Percentiles rank a stretch among this genome's conserved stretches.
Conservation (phyloP, 768 basidiomycete species). For the Phanerochaete sordida region DNA sequence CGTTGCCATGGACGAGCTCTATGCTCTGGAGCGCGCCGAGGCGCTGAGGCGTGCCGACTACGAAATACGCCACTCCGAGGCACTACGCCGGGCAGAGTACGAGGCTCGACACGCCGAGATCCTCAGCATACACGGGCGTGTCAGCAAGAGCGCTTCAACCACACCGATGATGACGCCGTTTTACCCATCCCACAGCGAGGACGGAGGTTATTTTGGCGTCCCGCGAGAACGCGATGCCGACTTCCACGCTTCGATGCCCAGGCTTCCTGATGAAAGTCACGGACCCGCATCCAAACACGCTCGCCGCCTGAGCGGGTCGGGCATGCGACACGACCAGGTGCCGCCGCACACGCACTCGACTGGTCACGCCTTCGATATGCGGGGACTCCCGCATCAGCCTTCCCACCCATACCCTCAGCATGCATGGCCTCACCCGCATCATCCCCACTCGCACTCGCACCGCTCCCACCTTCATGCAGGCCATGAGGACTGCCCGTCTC, state of each 20-base stretch:
- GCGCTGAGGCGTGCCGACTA: slow-evolving; percentile 83
- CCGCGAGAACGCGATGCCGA: slow-evolving; percentile 31
- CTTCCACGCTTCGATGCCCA: slow-evolving; percentile 1
- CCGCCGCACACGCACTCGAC: slow-evolving; percentile 26
- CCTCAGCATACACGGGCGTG: slow-evolving; percentile 28
- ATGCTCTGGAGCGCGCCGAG: slow-evolving; percentile 84
- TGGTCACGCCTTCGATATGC: slow-evolving; percentile 26
- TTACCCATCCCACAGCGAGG: slow-evolving; percentile 30
- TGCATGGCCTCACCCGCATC: slow-evolving; percentile 42
- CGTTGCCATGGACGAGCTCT: slow-evolving; percentile 85
- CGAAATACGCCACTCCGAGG: slow-evolving; percentile 59
- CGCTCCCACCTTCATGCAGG: slow-evolving; percentile 14
- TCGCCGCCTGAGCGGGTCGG: slow-evolving; percentile 45
- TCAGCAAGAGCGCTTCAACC: slow-evolving; percentile 64
- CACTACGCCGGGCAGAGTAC: slow-evolving; percentile 60
- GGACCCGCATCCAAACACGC: slow-evolving; percentile 28
- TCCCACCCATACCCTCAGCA: slow-evolving; percentile 26
- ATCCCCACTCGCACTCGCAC: slow-evolving; percentile 33
- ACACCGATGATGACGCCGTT: slow-evolving; percentile 53
- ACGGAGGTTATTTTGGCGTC: slow-evolving; percentile 37
- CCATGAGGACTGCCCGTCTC: slow-evolving; percentile 66
- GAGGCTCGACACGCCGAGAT: slow-evolving; percentile 49
- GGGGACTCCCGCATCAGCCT: slow-evolving; percentile 33
- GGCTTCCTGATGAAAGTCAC: slow-evolving; percentile 13
- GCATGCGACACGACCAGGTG: slow-evolving; percentile 19